Percentiles rank a stretch among this genome's conserved stretches.
Evolutionary conservation across 768 basidiomycete genomes (phyloP).

Genomic region (Lactarius deliciosus): DNA sequence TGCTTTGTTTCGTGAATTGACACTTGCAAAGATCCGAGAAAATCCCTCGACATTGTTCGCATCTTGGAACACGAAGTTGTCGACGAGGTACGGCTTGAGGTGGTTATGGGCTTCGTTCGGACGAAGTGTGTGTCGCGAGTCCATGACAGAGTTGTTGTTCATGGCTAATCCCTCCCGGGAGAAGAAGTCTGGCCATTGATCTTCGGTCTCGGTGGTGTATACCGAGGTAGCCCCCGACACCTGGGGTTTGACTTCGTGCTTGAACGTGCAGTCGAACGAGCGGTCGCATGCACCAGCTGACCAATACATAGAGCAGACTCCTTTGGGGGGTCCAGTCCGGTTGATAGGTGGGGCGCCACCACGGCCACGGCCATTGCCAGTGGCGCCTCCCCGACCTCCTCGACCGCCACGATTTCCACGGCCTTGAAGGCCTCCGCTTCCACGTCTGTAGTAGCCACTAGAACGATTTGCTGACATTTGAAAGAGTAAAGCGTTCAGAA

Average conservation of each 20-base stretch:
- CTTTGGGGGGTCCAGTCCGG: conserved; percentile 25
- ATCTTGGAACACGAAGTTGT: conserved; percentile 32
- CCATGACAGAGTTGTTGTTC: conserved; percentile 25
- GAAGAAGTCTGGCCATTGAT: conserved; percentile 30
- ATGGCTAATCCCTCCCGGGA: conserved; percentile 30
- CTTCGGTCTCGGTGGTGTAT: conserved; percentile 1
- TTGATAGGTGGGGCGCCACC: conserved; percentile 8
- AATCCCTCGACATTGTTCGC: conserved; percentile 33
- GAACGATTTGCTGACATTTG: conserved; percentile 14
- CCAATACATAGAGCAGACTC: conserved; percentile 36
- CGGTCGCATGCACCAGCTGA: conserved; percentile 33
- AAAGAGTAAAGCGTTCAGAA: not conserved
- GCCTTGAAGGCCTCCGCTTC: conserved; percentile 4
- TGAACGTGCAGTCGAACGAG: conserved; percentile 34
- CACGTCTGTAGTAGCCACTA: not conserved
- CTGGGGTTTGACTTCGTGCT: conserved; percentile 30
- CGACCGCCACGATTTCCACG: conserved; percentile 25
- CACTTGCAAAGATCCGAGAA: conserved; percentile 32
- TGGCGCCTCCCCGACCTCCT: conserved; percentile 15
- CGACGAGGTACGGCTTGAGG: conserved; percentile 31
- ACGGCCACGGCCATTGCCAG: conserved; percentile 24
- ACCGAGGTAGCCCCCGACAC: not conserved
- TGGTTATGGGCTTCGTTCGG: conserved; percentile 35
- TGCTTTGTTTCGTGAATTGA: conserved; percentile 30
- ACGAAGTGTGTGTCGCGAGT: conserved; percentile 21